Conservation (phyloP, 2,329 filamentous ascomycete genomes). For the Dichotomopilus funicola region DNA sequence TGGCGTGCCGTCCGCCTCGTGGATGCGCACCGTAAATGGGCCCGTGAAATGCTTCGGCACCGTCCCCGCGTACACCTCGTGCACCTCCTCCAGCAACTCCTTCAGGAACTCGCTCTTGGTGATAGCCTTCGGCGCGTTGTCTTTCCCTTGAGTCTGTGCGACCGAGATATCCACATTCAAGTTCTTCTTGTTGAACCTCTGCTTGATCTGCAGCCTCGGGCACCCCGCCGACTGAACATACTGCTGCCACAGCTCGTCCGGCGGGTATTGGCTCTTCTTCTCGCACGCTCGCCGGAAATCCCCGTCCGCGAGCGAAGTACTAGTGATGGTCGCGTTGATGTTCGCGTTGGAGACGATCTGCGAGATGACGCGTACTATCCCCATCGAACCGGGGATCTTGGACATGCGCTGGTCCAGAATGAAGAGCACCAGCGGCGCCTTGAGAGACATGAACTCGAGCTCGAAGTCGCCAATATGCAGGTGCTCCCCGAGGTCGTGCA, state of each 20-base stretch:
- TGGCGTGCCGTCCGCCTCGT: conserved; percentile 95
- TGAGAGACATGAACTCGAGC: conserved; percentile 81
- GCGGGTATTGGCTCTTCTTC: conserved; percentile 76
- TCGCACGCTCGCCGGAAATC: conserved; percentile 78
- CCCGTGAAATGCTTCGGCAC: conserved; percentile 82
- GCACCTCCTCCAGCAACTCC: conserved; percentile 72
- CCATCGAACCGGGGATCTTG: conserved; percentile 79
- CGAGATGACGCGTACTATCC: conserved; percentile 77
- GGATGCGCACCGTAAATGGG: conserved; percentile 95
- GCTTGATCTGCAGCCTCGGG: conserved; percentile 76
- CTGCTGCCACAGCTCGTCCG: conserved; percentile 88
- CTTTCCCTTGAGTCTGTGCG: conserved; percentile 58
- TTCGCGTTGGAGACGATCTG: conserved; percentile 82
- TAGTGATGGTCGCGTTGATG: conserved; percentile 38
- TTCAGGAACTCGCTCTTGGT: conserved; percentile 69
- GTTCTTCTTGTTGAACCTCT: conserved; percentile 96
- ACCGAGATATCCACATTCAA: conserved; percentile 90
- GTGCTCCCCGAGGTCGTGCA: conserved; percentile 71
- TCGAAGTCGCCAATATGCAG: conserved; percentile 80
- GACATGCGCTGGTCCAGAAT: conserved; percentile 87
- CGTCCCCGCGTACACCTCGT: conserved; percentile 61
- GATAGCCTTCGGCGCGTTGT: conserved; percentile 33
- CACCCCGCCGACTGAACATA: conserved; percentile 89
- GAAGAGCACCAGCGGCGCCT: conserved; percentile 84
- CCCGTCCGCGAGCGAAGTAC: conserved; percentile 29